Evolutionary conservation across 2,329 filamentous ascomycete species (phyloP).

Genomic region (Rhinocladiella mackenziei): DNA sequence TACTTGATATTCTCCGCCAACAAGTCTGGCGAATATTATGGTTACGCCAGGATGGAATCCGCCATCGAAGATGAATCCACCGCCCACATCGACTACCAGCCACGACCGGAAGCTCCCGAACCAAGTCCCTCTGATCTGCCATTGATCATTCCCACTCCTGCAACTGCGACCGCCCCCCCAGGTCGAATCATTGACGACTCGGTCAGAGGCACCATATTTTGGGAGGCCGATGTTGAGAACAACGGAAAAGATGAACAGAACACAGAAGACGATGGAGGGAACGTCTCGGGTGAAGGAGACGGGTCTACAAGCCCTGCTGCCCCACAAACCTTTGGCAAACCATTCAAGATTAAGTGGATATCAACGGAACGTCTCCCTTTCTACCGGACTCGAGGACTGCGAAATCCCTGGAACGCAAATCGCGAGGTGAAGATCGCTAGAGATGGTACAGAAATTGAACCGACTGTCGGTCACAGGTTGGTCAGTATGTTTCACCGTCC

Average conservation of each 20-base stretch:
- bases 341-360: conserved; percentile 86
- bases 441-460: conserved; percentile 90
- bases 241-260: conserved; percentile 45
- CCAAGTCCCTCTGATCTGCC: conserved; percentile 58
- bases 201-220: conserved; percentile 91
- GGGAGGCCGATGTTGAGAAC: conserved; percentile 67
- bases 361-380: conserved; percentile 81
- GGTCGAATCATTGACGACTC: conserved; percentile 91
- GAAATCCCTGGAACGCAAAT: conserved; percentile 94
- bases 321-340: conserved; percentile 75
- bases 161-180: conserved; percentile 71
- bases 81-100: conserved; percentile 62
- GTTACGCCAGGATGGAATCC: conserved; percentile 86
- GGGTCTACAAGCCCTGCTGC: conserved; percentile 20
- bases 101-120: conserved; percentile 54
- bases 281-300: conserved; percentile 23
- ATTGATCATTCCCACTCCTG: conserved; percentile 73
- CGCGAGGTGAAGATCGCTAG: conserved; percentile 93
- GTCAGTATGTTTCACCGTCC: conserved; percentile 63
- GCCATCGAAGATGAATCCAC: conserved; percentile 73
- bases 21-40: conserved; percentile 95
- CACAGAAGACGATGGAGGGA: conserved; percentile 18
- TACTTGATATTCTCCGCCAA: conserved; percentile 95
- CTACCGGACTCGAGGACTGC: conserved; percentile 77
- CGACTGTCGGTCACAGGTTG: conserved; percentile 69